A percentile compares a stretch with the other conserved stretches of the same genome.
Evolutionary conservation across 2,329 filamentous ascomycete genomes (phyloP).

Genomic region (Neobulgaria alba): DNA sequence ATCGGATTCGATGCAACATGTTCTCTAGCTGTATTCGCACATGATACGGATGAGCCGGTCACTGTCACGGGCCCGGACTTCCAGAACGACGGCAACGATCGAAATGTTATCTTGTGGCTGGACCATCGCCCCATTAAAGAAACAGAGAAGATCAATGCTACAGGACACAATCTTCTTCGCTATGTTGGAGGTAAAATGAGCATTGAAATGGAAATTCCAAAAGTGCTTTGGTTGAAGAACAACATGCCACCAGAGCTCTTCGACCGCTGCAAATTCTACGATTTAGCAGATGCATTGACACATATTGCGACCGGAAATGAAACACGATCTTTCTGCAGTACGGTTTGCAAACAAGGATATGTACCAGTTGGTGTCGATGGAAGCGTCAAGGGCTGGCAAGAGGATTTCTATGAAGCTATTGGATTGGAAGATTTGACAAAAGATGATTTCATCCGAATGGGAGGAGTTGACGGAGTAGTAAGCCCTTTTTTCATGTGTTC

Average conservation of each 20-base stretch:
- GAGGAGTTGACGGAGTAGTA: constrained; percentile 91
- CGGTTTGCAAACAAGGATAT: constrained; percentile 94
- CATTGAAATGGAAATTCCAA: constrained; percentile 99
- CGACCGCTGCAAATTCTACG: constrained; percentile 92
- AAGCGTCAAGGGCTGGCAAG: constrained; percentile 96
- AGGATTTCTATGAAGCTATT: constrained; percentile 82
- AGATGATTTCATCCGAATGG: constrained; percentile 87
- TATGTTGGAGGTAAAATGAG: constrained; percentile 98
- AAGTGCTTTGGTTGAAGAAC: constrained; percentile 97
- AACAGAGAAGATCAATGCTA: constrained; percentile 88
- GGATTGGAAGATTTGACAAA: constrained; percentile 77
- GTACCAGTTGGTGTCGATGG: constrained; percentile 96
- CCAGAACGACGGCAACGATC: constrained; percentile 69
- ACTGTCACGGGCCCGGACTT: constrained; percentile 87
- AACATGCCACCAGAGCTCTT: constrained; percentile 92
- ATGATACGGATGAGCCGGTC: constrained; percentile 84
- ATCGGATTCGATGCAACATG: constrained; percentile 99
- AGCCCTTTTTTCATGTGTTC: constrained; percentile 39
- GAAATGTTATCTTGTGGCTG: constrained; percentile 95
- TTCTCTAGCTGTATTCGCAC: constrained; percentile 82
- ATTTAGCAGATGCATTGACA: constrained; percentile 84
- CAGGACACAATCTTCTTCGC: constrained; percentile 82
- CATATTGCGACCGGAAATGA: constrained; percentile 91
- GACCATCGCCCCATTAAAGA: constrained; percentile 89
- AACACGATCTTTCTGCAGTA: constrained; percentile 87